These are phyloP conservation scores for Metroxylon sagu DNA, from an alignment of 176 grass and related monocot species.

Conservation along the genomic window DNA sequence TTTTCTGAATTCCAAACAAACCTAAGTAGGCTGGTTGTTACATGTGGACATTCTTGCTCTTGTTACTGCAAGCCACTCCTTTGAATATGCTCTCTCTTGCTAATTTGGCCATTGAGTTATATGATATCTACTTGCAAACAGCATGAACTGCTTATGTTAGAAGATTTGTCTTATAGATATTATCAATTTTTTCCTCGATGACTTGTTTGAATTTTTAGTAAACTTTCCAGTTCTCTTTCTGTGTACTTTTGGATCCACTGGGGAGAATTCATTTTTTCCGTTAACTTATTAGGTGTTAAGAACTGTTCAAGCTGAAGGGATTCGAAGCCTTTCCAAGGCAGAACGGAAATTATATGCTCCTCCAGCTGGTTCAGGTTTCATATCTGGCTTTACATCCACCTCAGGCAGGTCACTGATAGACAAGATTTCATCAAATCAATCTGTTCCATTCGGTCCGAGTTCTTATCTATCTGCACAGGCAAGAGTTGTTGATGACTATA, in stretches of 20 bases:
- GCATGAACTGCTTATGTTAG: no score
- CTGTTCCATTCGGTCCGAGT: conserved; percentile 58
- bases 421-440: conserved; percentile 52
- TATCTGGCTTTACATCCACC: conserved; percentile 95
- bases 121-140: no score
- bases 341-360: conserved; percentile 76
- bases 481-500: conserved; percentile 95
- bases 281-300: conserved; percentile 53
- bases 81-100: no score
- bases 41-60: no score
- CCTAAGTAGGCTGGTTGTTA: no score
- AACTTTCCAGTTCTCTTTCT: neutral
- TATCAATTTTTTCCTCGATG: no score
- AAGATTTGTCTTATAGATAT: no score
- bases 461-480: conserved; percentile 92
- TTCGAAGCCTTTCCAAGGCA: conserved; percentile 68
- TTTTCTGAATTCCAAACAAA: no score
- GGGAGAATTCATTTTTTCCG: conserved; percentile 7
- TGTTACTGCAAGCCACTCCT: no score
- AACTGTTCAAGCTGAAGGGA: conserved; percentile 93
- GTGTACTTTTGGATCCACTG: conserved; percentile 1
- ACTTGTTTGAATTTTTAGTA: no score
- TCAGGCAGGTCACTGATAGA: conserved; percentile 75
- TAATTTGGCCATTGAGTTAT: no score
- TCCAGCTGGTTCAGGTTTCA: conserved; percentile 85